Evolutionary conservation across 306 rosid genomes (phyloP).

Genomic region (Medicago lupulina): DNA sequence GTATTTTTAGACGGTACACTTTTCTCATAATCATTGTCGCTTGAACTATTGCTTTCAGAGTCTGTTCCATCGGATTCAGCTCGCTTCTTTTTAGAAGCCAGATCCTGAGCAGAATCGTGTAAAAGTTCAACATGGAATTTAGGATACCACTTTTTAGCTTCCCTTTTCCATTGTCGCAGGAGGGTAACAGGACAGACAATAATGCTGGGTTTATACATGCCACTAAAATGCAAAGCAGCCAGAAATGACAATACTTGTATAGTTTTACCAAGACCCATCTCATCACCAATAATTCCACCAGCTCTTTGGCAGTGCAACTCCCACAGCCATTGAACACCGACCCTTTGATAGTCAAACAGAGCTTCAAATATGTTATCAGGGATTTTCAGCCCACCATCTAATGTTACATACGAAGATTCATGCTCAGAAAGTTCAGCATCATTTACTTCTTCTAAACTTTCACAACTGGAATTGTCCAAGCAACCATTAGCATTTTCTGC

Average conservation of each 20-base stretch:
- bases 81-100: constrained; percentile 57
- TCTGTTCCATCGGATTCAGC: constrained; percentile 75
- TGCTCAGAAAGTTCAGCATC: constrained; percentile 57
- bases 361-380: constrained; percentile 69
- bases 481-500: constrained; percentile 58
- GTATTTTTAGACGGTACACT: constrained; percentile 51
- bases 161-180: constrained; percentile 95
- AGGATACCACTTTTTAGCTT: constrained; percentile 89
- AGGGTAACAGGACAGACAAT: constrained; percentile 94
- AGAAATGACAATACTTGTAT: constrained; percentile 91
- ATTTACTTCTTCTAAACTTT: constrained; percentile 60
- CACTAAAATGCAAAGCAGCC: constrained; percentile 92
- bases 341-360: constrained; percentile 97
- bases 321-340: constrained; percentile 99
- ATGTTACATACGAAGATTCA: constrained; percentile 65
- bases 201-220: constrained; percentile 88
- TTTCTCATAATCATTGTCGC: constrained; percentile 59
- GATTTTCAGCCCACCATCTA: constrained; percentile 92
- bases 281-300: constrained; percentile 98
- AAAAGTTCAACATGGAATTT: constrained; percentile 79
- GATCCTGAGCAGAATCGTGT: constrained; percentile 88
- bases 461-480: constrained; percentile 58
- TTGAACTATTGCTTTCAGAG: constrained; percentile 64
- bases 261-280: constrained; percentile 99
- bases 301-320: constrained; percentile 98